Base-by-base conservation (phyloP, 169 alveolate species). In the Plasmodium vinckei region DNA sequence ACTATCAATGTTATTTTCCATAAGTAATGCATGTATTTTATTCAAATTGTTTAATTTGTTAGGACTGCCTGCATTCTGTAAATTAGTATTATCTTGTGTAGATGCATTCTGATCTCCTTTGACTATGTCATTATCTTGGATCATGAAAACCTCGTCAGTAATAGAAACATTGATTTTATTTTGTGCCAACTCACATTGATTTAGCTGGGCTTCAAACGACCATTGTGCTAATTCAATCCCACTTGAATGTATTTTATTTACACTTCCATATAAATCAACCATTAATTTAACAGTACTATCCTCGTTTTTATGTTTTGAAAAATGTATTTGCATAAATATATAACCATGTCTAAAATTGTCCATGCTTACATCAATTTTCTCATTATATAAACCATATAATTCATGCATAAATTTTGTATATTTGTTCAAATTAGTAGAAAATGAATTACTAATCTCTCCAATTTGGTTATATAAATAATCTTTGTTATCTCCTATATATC, bases 271-370 rank as follows among this genome's bases (percentile, higher is more conserved):
- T 53, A 63, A 44, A n/a, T 25, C 10, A 27, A 68, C 25, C 39
- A 17, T 46, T 42, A 77, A 21, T 9, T 10, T 49, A 64, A 33
- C 69, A 47, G 15, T 5, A 27, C 27, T 39, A 1, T 44, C 33
- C 12, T 53, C 23, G 19, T 42, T 46, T 25, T 25, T 19, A 77
- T 46, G 27, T 42, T 63, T 77, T 15, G 10, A 1, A 77, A 77
- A 77, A 7, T 25, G 0, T 33, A 33, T 3, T 5, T 33, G 42
- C 42, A 33, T 33, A 33, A 68, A 61, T 77, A 77, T 63, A 15
- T 73, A 77, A 19, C 75, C 88, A 69, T 17, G 0, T 39, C n/a
- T n/a, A 64, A 63, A 77, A 33, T 51, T 56, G 17, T 61, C 67
- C 25, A 27, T 21, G 6, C 6, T 63, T 51, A 77, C 51, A 57